Evolutionary conservation across 257 asterid genomes (phyloP).

Genomic region (Nicotiana paniculata): DNA sequence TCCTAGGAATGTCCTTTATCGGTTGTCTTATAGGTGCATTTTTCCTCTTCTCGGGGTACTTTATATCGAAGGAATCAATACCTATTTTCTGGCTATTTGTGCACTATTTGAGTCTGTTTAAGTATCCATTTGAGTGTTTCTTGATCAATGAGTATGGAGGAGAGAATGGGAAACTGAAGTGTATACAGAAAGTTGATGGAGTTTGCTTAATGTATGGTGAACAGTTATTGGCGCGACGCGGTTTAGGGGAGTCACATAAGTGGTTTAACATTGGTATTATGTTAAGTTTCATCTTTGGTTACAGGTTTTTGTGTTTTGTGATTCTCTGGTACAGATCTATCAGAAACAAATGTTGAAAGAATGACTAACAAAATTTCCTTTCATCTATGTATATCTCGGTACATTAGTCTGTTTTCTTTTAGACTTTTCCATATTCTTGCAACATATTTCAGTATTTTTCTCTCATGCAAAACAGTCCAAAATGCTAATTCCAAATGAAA

Average conservation of each 20-base stretch:
- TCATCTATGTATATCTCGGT: not conserved
- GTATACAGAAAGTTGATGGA: conserved; percentile 41
- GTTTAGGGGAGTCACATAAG: conserved; percentile 51
- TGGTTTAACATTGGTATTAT: conserved; percentile 54
- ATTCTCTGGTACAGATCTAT: conserved; percentile 44
- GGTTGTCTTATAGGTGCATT: conserved; percentile 54
- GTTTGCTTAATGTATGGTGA: conserved; percentile 50
- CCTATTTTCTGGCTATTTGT: conserved; percentile 60
- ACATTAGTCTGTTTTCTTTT: not conserved
- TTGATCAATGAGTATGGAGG: conserved; percentile 79
- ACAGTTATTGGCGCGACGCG: conserved; percentile 40
- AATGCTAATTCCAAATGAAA: not conserved
- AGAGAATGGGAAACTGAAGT: conserved; percentile 33
- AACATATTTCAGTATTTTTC: not conserved
- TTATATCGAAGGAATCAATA: conserved; percentile 47
- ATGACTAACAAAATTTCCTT: not conserved
- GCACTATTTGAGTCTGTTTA: conserved; percentile 65
- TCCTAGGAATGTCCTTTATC: conserved; percentile 54
- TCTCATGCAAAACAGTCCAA: not conserved
- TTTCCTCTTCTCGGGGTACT: conserved; percentile 80
- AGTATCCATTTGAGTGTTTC: conserved; percentile 75
- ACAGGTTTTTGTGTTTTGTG: conserved; percentile 46
- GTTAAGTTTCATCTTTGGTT: conserved; percentile 48
- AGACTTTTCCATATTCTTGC: not conserved
- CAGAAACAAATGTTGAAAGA: conserved; percentile 24